Evolutionary conservation across 306 rosid genomes (phyloP), one percentile per base, ranked within the genome.

Genomic region (Begonia fuchsioides): DNA sequence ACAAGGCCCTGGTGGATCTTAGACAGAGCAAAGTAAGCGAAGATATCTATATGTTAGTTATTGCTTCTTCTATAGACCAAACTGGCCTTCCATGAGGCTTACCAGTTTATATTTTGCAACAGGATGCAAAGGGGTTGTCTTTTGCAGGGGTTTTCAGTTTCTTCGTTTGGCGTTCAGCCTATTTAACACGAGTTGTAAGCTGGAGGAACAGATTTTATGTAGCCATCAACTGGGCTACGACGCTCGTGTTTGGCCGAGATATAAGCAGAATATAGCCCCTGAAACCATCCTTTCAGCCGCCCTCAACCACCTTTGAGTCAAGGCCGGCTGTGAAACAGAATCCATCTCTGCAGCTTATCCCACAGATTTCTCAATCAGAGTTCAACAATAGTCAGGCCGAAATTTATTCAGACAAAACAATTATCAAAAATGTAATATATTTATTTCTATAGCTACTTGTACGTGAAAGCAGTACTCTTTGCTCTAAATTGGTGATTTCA

Each of bases 201-300:
- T 85, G 98, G 98, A 85, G 95, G 72, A 85, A 90, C 67, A 72
- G 95, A 68, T 79, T 90, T 53, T 90, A 90, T 59, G 98, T 85
- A 50, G 87, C 93, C 5, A 74, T 82, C 59, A 90, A 90, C 73
- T 90, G 98, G 98, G 81, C 81, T 35, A 85, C 94, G 9, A 90
- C 98, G 11, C 53, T 81, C 1, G 78, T 85, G 41, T 90, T 90
- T 43, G 98, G 98, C 11, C 92, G 95, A 39, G 98, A 90, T 71
- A 81, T 79, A 54, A 90, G 92, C 85, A 75, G 85, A 74, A 85
- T 90, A 56, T 84, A 76, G 71, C 12, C 12, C 2, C n/a, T 11
- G 0, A 43, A 39, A n/a, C 40, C 18, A 19, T 38, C 44, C 7
- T 20, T 16, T 7, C 15, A 40, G 16, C 5, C 10, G 11, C 39